Evolutionary conservation across 306 rosid species (phyloP), one percentile per base, ranked within the genome.

Genomic region (Begonia loranthoides): DNA sequence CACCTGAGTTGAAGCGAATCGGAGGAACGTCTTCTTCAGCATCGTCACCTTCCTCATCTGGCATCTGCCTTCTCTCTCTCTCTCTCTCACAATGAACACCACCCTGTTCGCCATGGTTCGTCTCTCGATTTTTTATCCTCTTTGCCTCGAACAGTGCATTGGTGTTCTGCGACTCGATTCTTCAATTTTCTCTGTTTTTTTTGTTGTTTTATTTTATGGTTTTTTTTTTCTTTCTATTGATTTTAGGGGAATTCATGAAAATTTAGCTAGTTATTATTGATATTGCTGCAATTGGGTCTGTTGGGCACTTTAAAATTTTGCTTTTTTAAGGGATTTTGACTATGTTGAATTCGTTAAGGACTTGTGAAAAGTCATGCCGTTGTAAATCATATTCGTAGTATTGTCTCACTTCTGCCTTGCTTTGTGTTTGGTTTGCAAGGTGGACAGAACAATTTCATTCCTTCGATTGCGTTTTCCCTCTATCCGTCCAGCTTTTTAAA

Each of bases 91-190:
- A 10, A 48, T 48, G 51, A 48, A 17, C 51, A 48, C 21, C 16
- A 48, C 51, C 16, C 16, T 13, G 16, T 48, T 48, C 51, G 51
- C 51, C 51, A 48, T 48, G 51, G 51, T 48, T 13, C 16, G 51
- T 48, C 16, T 13, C 17, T 48, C 17, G 14, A 13, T 9, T 15
- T 15, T 48, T 48, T 12, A 13, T 48, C 17, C 51, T 13, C 19
- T 17, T 14, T 48, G 16, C 15, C 49, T 28, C 36, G 8, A 28
- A 28, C 36, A 3, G 36, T 28, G 5, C 36, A 28, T 28, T 28
- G 9, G 36, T 28, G 36, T 28, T 28, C 36, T 7, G 36, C 36
- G 9, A 28, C 9, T 28, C 36, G 36, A 28, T 28, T 48, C 10
- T 13, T 48, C 16, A 48, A n/a, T 48, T 48, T 48, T 16, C 16